Conservation (phyloP, 805 yeast genomes). For the Candida gorgasii region DNA sequence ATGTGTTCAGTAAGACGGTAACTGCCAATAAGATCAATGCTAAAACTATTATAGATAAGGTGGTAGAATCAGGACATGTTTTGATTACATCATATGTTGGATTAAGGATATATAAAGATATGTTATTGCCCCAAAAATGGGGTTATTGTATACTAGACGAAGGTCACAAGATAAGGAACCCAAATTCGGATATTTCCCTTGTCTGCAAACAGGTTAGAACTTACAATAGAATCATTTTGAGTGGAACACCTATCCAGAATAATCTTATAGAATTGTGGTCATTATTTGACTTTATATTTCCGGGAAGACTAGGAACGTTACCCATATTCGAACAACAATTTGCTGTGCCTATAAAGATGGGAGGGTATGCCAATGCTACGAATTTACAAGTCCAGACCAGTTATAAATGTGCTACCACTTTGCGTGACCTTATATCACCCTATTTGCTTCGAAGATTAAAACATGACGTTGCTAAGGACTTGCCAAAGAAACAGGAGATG, state of each 20-base stretch:
- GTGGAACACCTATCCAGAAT: slow-evolving; percentile 97
- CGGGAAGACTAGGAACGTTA: slow-evolving; percentile 90
- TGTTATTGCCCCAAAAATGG: slow-evolving; percentile 72
- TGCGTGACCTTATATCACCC: slow-evolving; percentile 87
- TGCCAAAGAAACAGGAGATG: slow-evolving; percentile 92
- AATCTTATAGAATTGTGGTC: slow-evolving; percentile 93
- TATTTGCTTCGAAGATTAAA: slow-evolving; percentile 84
- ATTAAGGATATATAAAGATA: slow-evolving; percentile 63
- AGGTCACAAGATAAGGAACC: slow-evolving; percentile 95
- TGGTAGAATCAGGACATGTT: slow-evolving; percentile 73
- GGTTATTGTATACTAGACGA: slow-evolving; percentile 91
- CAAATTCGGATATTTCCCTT: slow-evolving; percentile 84
- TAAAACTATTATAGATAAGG: slow-evolving; percentile 52
- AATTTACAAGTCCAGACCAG: slow-evolving; percentile 96
- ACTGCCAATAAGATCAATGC: slow-evolving; percentile 41
- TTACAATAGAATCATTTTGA: slow-evolving; percentile 79
- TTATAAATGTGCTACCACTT: slow-evolving; percentile 89
- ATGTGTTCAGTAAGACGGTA: slow-evolving; percentile 20
- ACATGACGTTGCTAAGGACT: slow-evolving; percentile 90
- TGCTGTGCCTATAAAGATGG: slow-evolving; percentile 87
- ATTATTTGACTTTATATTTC: slow-evolving; percentile 89
- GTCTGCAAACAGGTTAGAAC: slow-evolving; percentile 84
- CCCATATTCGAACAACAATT: slow-evolving; percentile 95
- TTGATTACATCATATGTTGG: slow-evolving; percentile 92
- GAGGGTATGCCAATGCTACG: slow-evolving; percentile 98